Base-by-base conservation (phyloP, 257 asterid genomes). In the Solanum dulcamara region DNA sequence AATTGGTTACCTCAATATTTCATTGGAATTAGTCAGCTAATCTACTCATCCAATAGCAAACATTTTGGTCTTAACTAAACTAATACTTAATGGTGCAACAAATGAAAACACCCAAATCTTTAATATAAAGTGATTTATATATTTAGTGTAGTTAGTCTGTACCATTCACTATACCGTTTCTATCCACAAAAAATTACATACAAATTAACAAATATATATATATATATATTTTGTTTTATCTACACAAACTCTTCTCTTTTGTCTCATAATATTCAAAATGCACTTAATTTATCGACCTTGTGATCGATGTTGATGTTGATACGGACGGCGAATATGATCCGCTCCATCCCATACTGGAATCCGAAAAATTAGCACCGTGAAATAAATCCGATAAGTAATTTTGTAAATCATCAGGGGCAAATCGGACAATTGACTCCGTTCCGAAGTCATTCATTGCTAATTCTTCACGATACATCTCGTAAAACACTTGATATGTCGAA, bases 321-420 rank as follows among this genome's bases (percentile, higher is more conserved):
- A 70, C 10, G 3, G 90, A 87, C 2, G 48, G 57, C 12, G 81
- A n/a, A 42, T 85, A 84, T 14, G 86, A 5, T 30, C 67, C 81
- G 15, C 81, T 50, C 89, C 90, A 87, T 64, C 85, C 62, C 81
- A 87, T 40, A 62, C 71, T 87, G 20, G 84, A 46, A 24, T 28
- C 85, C 1, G 83, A 50, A 26, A 83, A 88, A 2, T 77, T 70
- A 8, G 64, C 57, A 11, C 88, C 90, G 0, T 84, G 79, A 83
- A 94, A 95, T 74, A 95, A 86, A 81, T 91, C 95, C 11, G 96
- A 94, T 67, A 95, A 83, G 92, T 88, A 93, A 89, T 91, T 94
- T 75, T 86, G 86, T 86, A 93, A 80, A 90, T 95, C 98, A 10
- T 93, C 98, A 0, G 98, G 98, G 91, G 94, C 92, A 89, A 85